A percentile compares a stretch with the other conserved stretches of the same genome.
Conservation (phyloP, 768 basidiomycete genomes). For the Termitomyces heimii region DNA sequence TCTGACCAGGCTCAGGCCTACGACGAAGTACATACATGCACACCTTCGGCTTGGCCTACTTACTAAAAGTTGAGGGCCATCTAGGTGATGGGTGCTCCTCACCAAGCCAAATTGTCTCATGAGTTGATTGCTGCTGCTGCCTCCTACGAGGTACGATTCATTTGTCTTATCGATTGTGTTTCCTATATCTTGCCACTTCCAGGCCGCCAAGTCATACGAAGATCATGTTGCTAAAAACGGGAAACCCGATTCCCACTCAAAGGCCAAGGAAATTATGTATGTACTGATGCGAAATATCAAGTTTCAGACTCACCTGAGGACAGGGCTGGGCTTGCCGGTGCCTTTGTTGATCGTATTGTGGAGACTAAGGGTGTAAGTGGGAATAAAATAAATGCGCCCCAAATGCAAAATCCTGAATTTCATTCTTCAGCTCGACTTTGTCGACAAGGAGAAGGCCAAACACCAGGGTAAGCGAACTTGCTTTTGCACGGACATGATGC, state of each 20-base stretch:
- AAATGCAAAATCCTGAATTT: slow-evolving; percentile 13
- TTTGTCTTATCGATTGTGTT: background rate
- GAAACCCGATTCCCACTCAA: slow-evolving; percentile 39
- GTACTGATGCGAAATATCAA: background rate
- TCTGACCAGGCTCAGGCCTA: slow-evolving; percentile 38
- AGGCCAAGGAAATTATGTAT: slow-evolving; percentile 52
- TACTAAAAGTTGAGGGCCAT: background rate
- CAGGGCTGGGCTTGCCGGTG: slow-evolving; percentile 50
- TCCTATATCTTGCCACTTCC: background rate
- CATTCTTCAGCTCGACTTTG: slow-evolving; percentile 22
- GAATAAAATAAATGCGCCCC: background rate
- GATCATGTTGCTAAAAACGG: slow-evolving; percentile 46
- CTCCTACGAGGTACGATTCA: slow-evolving; percentile 43
- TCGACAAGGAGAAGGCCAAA: slow-evolving; percentile 23
- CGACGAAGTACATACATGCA: slow-evolving; percentile 23
- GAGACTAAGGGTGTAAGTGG: slow-evolving; percentile 47
- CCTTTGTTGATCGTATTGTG: slow-evolving; percentile 43
- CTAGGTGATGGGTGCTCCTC: slow-evolving; percentile 43
- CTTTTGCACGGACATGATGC: background rate
- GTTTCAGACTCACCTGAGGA: background rate
- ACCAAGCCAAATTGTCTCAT: slow-evolving; percentile 57
- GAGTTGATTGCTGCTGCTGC: slow-evolving; percentile 66
- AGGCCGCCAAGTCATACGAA: slow-evolving; percentile 65
- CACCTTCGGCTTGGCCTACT: background rate
- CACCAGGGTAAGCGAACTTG: slow-evolving; percentile 18